These are phyloP conservation scores for Lumnitzera littorea DNA, from an alignment of 345 rosid genomes.

Conservation along the genomic window DNA sequence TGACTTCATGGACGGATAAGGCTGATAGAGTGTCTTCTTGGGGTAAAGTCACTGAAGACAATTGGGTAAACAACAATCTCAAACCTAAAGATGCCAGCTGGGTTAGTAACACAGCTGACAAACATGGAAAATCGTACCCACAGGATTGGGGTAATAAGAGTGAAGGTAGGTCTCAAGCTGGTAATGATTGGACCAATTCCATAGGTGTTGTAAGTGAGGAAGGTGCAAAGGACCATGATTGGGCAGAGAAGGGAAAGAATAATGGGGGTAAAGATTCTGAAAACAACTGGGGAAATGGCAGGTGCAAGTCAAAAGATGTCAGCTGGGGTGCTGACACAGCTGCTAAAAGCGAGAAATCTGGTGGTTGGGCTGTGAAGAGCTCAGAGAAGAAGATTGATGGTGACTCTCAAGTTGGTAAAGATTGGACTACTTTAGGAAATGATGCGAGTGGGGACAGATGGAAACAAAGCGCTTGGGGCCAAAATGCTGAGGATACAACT, in stretches of 20 bases:
- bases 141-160: neutral
- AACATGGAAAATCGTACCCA: neutral
- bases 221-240: no score
- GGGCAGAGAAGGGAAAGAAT: no score
- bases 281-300: no score
- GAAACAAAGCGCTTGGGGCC: slow-evolving; percentile 5
- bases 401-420: neutral
- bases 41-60: slow-evolving; percentile 4
- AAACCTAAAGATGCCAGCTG: slow-evolving; percentile 1
- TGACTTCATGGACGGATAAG: slow-evolving; percentile 1
- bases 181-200: no score
- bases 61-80: neutral
- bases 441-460: neutral
- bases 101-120: neutral
- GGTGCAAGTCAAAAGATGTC: no score
- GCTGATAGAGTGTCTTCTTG: slow-evolving; percentile 1
- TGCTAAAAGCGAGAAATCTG: neutral
- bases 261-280: no score
- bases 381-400: slow-evolving; percentile 3
- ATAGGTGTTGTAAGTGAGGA: no score
- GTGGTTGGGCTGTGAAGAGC: slow-evolving; percentile 1
- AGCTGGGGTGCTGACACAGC: no score
- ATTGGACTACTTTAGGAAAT: slow-evolving; percentile 1
- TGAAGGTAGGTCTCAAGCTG: neutral
- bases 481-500: neutral